Evolutionary conservation across 495 filamentous ascomycete genomes (phyloP).

Genomic region (Neurospora sp.): DNA sequence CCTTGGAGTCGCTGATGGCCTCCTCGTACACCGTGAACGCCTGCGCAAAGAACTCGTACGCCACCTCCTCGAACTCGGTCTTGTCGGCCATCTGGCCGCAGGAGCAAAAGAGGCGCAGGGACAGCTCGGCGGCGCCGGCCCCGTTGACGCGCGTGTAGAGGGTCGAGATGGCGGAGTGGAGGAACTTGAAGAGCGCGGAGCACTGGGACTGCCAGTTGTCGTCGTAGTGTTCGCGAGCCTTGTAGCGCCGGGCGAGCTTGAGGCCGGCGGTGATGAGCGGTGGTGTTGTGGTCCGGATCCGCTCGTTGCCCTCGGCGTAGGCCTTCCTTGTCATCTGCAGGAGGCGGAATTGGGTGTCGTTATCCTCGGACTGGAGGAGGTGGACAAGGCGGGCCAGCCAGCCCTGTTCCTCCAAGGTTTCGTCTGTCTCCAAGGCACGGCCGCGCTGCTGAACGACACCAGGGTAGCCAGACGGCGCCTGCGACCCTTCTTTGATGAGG

Average conservation of each 20-base stretch:
- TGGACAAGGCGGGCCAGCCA: constrained; percentile 90
- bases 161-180: constrained; percentile 77
- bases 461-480: constrained; percentile 74
- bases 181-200: constrained; percentile 85
- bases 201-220: constrained; percentile 91
- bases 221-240: constrained; percentile 84
- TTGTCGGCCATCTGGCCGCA: constrained; percentile 92
- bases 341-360: constrained; percentile 90
- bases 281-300: constrained; percentile 89
- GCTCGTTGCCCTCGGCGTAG: constrained; percentile 86
- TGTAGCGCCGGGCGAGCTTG: constrained; percentile 82
- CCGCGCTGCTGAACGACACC: constrained; percentile 57
- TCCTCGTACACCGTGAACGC: constrained; percentile 98
- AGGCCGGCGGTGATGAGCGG: constrained; percentile 84
- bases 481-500: constrained; percentile 83
- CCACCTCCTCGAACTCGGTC: constrained; percentile 85
- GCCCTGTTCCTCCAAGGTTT: constrained; percentile 95
- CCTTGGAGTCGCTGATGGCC: constrained; percentile 84
- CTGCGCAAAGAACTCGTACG: constrained; percentile 97
- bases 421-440: constrained; percentile 70
- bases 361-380: constrained; percentile 69
- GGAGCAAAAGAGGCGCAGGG: constrained; percentile 77
- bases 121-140: constrained; percentile 70
- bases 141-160: constrained; percentile 76
- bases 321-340: constrained; percentile 83